These are phyloP conservation scores for Cladophialophora bantiana DNA, from an alignment of 2,329 filamentous ascomycete genomes.

Conservation along the genomic window DNA sequence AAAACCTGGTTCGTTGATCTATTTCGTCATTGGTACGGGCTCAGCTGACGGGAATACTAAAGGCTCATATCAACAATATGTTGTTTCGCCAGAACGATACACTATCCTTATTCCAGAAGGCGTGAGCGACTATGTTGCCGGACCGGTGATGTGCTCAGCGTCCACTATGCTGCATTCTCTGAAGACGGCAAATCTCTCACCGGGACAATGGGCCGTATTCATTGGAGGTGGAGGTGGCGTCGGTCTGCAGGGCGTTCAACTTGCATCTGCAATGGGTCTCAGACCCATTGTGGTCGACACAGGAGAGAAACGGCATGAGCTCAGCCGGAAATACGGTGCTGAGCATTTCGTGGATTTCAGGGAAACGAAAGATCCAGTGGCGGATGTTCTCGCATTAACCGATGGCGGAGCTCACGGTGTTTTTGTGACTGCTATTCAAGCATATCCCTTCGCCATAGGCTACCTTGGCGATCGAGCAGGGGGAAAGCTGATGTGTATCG, in stretches of 20 bases:
- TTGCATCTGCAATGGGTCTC: slow-evolving; percentile 63
- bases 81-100: slow-evolving; percentile 62
- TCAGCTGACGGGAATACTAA: neutral
- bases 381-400: slow-evolving; percentile 53
- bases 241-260: slow-evolving; percentile 64
- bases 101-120: slow-evolving; percentile 47
- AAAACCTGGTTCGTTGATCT: slow-evolving; percentile 31
- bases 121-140: slow-evolving; percentile 62
- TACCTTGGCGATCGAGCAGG: slow-evolving; percentile 58
- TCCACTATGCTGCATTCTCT: slow-evolving; percentile 65
- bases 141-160: slow-evolving; percentile 66
- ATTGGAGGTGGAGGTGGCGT: slow-evolving; percentile 64
- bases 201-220: slow-evolving; percentile 63
- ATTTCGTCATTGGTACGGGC: neutral
- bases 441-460: slow-evolving; percentile 51
- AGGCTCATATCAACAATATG: slow-evolving; percentile 66
- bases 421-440: slow-evolving; percentile 49
- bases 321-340: slow-evolving; percentile 59
- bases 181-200: slow-evolving; percentile 56
- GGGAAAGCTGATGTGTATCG: slow-evolving; percentile 60
- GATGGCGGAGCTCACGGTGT: slow-evolving; percentile 58
- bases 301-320: slow-evolving; percentile 55
- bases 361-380: slow-evolving; percentile 45
- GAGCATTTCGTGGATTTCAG: slow-evolving; percentile 64
- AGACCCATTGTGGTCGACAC: slow-evolving; percentile 63